Evolutionary conservation across 306 rosid genomes (phyloP).

Genomic region (Quercus wislizeni): DNA sequence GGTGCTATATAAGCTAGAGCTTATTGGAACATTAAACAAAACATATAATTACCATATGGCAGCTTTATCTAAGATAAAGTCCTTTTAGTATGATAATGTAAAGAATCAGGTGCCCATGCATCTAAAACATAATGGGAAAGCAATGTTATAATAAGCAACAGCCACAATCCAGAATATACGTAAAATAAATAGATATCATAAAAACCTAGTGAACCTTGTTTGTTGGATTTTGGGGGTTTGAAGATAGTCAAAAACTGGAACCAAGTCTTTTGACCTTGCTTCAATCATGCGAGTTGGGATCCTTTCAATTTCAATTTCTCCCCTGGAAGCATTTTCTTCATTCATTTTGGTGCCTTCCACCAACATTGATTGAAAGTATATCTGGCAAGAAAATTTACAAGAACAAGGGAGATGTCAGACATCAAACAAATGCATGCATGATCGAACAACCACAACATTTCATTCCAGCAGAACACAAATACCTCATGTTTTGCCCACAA

Average conservation of each 20-base stretch:
- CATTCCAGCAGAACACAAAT: constrained; percentile 10
- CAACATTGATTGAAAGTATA: constrained; percentile 69
- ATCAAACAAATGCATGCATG: constrained; percentile 9
- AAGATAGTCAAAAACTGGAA: constrained; percentile 74
- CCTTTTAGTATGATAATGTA: background rate
- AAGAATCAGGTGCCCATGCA: background rate
- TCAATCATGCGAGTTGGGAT: constrained; percentile 62
- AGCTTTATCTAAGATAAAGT: background rate
- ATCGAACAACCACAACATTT: constrained; percentile 2
- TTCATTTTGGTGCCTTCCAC: constrained; percentile 46
- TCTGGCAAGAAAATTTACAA: constrained; percentile 45
- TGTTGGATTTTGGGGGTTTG: constrained; percentile 48
- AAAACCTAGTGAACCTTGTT: constrained; percentile 47
- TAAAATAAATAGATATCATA: background rate
- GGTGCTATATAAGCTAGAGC: background rate
- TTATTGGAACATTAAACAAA: background rate
- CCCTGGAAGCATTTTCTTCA: constrained; percentile 45
- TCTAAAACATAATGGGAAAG: background rate
- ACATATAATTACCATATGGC: background rate
- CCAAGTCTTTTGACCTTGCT: constrained; percentile 71
- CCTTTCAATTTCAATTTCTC: constrained; percentile 82
- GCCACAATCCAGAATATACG: background rate
- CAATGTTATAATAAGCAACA: background rate
- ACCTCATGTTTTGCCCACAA: constrained; percentile 88
- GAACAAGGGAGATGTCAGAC: constrained; percentile 6